These are phyloP conservation scores for Entrophospora sp. DNA, from an alignment of 192 early-diverging fungal species.

Conservation along the genomic window DNA sequence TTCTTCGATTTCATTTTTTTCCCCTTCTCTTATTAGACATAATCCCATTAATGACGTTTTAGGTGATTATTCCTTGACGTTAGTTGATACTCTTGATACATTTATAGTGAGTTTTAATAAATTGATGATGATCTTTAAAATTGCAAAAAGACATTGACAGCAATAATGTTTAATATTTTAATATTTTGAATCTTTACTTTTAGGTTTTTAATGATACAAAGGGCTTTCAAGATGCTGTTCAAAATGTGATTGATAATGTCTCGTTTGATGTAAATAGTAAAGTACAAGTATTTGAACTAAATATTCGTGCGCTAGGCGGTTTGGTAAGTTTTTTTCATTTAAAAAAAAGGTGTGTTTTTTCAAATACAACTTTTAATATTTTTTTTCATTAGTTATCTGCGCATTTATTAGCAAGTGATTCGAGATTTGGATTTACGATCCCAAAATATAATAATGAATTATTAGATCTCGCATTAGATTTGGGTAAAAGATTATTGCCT, in stretches of 20 bases:
- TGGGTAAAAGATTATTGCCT: conserved; percentile 76
- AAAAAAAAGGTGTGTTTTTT: too few relatives aligned
- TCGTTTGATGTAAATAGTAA: conserved; percentile 75
- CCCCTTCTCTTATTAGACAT: conserved; percentile 3
- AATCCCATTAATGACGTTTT: conserved; percentile 84
- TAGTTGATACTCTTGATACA: conserved; percentile 86
- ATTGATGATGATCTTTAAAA: neutral
- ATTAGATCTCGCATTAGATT: conserved; percentile 64
- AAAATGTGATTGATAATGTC: conserved; percentile 52
- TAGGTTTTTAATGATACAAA: conserved; percentile 57
- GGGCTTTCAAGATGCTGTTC: conserved; percentile 59
- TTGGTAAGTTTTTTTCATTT: too few relatives aligned
- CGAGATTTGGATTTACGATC: conserved; percentile 45
- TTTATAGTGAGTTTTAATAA: conserved; percentile 50
- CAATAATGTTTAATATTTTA: neutral
- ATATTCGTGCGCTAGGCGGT: conserved; percentile 84
- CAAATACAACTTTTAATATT: too few relatives aligned
- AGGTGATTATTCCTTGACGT: conserved; percentile 87
- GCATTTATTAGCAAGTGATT: conserved; percentile 75
- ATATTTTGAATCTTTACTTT: neutral
- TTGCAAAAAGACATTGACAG: neutral
- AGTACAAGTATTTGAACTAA: conserved; percentile 94
- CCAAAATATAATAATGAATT: conserved; percentile 72
- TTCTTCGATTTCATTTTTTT: neutral
- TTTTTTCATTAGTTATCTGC: conserved; percentile 54